phyloP scores from a whole-genome alignment of 2,329 filamentous ascomycete genomes.

The Emericellopsis cladophorae region DNA sequence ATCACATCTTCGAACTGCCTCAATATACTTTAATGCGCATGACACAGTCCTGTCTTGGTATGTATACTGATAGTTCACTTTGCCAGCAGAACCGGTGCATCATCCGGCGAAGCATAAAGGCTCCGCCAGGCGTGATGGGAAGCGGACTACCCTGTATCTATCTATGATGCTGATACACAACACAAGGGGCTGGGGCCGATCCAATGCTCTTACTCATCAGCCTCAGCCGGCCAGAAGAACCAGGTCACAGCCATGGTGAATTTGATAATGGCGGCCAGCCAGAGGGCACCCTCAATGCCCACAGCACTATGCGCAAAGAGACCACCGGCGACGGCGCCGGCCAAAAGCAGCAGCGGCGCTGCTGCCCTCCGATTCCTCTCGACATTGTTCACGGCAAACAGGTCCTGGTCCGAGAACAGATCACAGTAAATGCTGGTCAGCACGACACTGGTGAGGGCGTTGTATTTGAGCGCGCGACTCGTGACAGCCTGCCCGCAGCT shows the following conservation, averaged over 20 bases:
- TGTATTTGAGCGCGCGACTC: conserved; percentile 56
- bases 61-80: too few relatives aligned
- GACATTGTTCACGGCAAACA: conserved; percentile 30
- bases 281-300: conserved; percentile 41
- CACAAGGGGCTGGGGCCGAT: too few relatives aligned
- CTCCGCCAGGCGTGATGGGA: too few relatives aligned
- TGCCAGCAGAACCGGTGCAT: too few relatives aligned
- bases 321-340: conserved; percentile 37
- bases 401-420: conserved; percentile 51
- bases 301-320: conserved; percentile 31
- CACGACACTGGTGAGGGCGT: conserved; percentile 64
- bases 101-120: too few relatives aligned
- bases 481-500: conserved; percentile 68
- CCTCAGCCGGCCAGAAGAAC: conserved; percentile 43
- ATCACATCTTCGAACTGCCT: too few relatives aligned
- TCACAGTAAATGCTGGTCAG: conserved; percentile 76
- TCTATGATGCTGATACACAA: too few relatives aligned
- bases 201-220: conserved; percentile 11
- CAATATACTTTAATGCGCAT: too few relatives aligned
- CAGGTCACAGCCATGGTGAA: conserved; percentile 41
- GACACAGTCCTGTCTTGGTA: too few relatives aligned
- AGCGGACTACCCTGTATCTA: too few relatives aligned
- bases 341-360: conserved; percentile 34
- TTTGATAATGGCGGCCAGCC: conserved; percentile 48
- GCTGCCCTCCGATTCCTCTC: conserved; percentile 37